Conservation (phyloP, 768 basidiomycete genomes). For the Podaxis sp. region DNA sequence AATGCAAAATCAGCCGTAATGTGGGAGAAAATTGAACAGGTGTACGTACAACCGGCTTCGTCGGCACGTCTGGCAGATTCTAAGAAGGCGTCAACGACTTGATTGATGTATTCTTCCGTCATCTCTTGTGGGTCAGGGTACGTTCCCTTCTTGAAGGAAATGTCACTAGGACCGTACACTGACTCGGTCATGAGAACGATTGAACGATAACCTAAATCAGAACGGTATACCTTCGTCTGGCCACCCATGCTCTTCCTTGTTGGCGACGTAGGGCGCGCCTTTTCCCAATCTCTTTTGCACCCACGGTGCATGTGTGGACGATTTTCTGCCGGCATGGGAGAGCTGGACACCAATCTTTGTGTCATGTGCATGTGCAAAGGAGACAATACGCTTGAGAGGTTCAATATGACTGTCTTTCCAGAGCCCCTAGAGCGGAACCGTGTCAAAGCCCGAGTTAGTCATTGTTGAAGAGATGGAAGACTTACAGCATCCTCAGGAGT, state of each 20-base stretch:
- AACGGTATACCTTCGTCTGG: slow-evolving; percentile 51
- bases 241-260: slow-evolving; percentile 63
- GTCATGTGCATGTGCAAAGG: slow-evolving; percentile 71
- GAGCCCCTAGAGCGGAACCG: slow-evolving; percentile 41
- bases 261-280: slow-evolving; percentile 33
- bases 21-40: background rate
- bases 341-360: slow-evolving; percentile 78
- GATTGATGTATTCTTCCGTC: slow-evolving; percentile 50
- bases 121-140: slow-evolving; percentile 61
- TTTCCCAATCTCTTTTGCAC: slow-evolving; percentile 38
- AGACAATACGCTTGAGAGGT: slow-evolving; percentile 66
- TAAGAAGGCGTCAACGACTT: slow-evolving; percentile 59
- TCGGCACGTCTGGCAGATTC: slow-evolving; percentile 53
- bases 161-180: slow-evolving; percentile 63
- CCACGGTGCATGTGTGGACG: slow-evolving; percentile 70
- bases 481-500: slow-evolving; percentile 70
- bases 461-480: background rate
- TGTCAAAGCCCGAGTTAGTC: background rate
- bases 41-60: slow-evolving; percentile 54
- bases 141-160: slow-evolving; percentile 46
- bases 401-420: slow-evolving; percentile 78
- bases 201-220: background rate
- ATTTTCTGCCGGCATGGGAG: slow-evolving; percentile 72
- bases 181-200: background rate
- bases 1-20: background rate